Evolutionary conservation across 1,139 yeast genomes (phyloP).

Genomic region (Protomyces inundatus): DNA sequence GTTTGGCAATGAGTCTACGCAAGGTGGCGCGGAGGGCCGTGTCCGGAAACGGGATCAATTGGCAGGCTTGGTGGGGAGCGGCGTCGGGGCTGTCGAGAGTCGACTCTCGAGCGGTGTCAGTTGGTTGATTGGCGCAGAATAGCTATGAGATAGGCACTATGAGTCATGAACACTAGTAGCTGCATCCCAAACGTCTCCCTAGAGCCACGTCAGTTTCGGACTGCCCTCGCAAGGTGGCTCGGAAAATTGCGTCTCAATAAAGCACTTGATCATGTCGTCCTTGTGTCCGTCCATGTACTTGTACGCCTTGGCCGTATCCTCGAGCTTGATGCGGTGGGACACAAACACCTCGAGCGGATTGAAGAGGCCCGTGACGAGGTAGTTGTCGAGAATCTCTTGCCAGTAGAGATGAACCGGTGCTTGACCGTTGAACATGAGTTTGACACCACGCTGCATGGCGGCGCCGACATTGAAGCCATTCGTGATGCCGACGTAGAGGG

Average conservation of each 20-base stretch:
- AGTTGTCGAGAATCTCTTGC: constrained; percentile 24
- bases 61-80: constrained; percentile 20
- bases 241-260: constrained; percentile 25
- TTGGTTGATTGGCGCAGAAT: constrained; percentile 2
- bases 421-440: constrained; percentile 27
- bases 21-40: background rate
- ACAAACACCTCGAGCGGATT: constrained; percentile 25
- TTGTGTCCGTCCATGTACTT: constrained; percentile 21
- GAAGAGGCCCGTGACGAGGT: constrained; percentile 19
- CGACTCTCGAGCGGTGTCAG: constrained; percentile 20
- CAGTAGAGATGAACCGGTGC: constrained; percentile 30
- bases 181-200: background rate
- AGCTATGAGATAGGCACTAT: background rate
- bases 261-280: constrained; percentile 25
- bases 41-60: constrained; percentile 19
- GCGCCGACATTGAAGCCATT: constrained; percentile 30
- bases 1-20: background rate
- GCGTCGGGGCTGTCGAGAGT: constrained; percentile 20
- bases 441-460: constrained; percentile 27
- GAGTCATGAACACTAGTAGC: background rate
- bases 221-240: constrained; percentile 16
- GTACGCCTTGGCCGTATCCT: constrained; percentile 26
- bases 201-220: constrained; percentile 7
- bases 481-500: constrained; percentile 24
- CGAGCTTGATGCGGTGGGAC: constrained; percentile 25